Evolutionary conservation across 2,329 filamentous ascomycete genomes (phyloP), one percentile per base, ranked within the genome.

Genomic region (Alternaria atra): DNA sequence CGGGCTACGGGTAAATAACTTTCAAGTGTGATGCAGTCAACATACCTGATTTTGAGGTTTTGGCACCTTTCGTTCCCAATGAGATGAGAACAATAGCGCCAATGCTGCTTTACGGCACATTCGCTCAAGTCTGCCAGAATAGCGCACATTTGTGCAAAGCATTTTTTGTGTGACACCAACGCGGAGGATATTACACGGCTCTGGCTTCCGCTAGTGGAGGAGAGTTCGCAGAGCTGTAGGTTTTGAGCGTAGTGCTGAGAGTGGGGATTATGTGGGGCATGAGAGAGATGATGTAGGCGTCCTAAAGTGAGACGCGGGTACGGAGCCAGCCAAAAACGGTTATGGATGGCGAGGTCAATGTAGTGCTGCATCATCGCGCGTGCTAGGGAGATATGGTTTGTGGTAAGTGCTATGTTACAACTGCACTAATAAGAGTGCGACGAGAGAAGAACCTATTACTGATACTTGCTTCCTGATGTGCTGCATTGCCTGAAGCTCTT

Each of bases 401-500:
- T 52, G 15, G 46, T 40, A 23, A 8, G 23, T 23, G 32, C 20
- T 35, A 30, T 20, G 43, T 51, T 55, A 48, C 55, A 53, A 27
- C 48, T 60, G 53, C 58, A 59, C 60, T 55, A 58, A 56, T 52
- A 34, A 56, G 56, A 40, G 55, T 29, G 50, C 55, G 20, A 32
- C 35, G 39, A 37, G 55, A 35, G 10, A 51, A 46, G 29, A 35
- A 15, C n/a, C 37, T 25, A 20, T 29, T 25, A 9, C 20, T 52
- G 32, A 23, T 32, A 34, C 40, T 37, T 23, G 20, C 32, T n/a
- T 29, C 15, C 27, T 46, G 32, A n/a, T 27, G 43, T 37, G 27
- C 29, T 30, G 58, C 25, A 55, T 51, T 37, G 47, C 47, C 51
- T n/a, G 37, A 30, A 12, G 4, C 23, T 29, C 7, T 20, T 35